These are phyloP conservation scores for Talaromyces sp. DNA, from an alignment of 2,329 filamentous ascomycete genomes.

Conservation along the genomic window DNA sequence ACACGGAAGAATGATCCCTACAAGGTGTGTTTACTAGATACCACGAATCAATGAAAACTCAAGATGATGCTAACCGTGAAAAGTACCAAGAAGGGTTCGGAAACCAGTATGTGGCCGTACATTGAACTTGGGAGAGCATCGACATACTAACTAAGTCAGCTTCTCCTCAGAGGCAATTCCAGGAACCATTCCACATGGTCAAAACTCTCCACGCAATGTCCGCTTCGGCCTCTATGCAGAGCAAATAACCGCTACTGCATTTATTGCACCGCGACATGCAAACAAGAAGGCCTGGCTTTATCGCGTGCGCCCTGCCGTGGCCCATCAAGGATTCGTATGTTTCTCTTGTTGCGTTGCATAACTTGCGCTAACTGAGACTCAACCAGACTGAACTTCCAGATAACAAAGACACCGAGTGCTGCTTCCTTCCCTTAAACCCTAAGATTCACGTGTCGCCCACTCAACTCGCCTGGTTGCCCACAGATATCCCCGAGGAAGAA, in stretches of 20 bases:
- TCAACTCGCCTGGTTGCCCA: conserved; percentile 57
- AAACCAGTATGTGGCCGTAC: conserved; percentile 40
- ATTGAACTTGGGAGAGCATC: conserved; percentile 11
- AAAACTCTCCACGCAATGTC: conserved; percentile 38
- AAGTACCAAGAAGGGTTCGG: conserved; percentile 57
- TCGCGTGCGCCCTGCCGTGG: conserved; percentile 54
- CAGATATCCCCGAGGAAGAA: conserved; percentile 51
- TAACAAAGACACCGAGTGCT: conserved; percentile 33
- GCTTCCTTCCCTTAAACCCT: conserved; percentile 44
- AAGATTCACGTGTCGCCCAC: conserved; percentile 56
- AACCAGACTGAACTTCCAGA: conserved; percentile 47
- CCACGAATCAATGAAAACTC: background rate
- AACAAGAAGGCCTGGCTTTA: conserved; percentile 61
- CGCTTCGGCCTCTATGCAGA: conserved; percentile 37
- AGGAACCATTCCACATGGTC: conserved; percentile 37
- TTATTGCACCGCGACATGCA: conserved; percentile 55
- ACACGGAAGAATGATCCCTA: conserved; percentile 55
- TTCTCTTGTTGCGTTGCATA: no score
- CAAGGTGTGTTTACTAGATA: conserved; percentile 34
- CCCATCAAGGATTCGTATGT: conserved; percentile 52
- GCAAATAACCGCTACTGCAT: conserved; percentile 58
- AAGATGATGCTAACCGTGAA: conserved; percentile 16
- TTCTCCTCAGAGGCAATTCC: conserved; percentile 39
- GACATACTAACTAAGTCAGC: conserved; percentile 30
- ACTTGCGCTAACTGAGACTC: conserved; percentile 8